phyloP scores from a whole-genome alignment of 2,329 filamentous ascomycete species.

The Talaromyces sp. region DNA sequence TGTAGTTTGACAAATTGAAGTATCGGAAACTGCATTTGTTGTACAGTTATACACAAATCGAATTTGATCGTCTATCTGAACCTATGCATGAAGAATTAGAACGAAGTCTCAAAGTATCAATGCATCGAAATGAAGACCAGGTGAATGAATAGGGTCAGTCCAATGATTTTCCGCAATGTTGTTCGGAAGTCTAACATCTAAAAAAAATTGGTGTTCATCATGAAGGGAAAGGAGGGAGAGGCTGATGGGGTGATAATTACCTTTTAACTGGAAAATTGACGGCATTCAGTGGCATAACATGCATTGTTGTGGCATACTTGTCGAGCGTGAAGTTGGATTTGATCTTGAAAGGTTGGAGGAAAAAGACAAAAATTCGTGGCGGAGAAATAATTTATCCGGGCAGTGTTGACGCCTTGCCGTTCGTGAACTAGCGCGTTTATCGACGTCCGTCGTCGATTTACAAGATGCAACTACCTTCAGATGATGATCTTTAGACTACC shows the following conservation, averaged over 20 bases:
- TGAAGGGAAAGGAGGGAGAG: conserved; percentile 9
- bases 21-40: too few species aligned
- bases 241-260: neutral
- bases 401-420: neutral
- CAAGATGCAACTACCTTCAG: too few species aligned
- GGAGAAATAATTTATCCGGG: neutral
- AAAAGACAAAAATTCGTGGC: neutral
- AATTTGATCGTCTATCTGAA: too few species aligned
- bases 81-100: neutral
- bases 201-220: conserved; percentile 41
- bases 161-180: conserved; percentile 38
- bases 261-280: neutral
- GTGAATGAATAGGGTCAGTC: neutral
- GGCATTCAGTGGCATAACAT: neutral
- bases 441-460: neutral
- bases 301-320: too few species aligned
- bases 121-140: neutral
- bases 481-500: too few species aligned
- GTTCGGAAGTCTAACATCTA: conserved; percentile 49
- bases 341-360: neutral
- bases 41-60: too few species aligned
- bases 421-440: neutral
- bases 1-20: too few species aligned
- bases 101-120: neutral
- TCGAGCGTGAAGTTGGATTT: neutral